phyloP scores from a whole-genome alignment of 495 filamentous ascomycete species.

The Aspergillus asperescens region DNA sequence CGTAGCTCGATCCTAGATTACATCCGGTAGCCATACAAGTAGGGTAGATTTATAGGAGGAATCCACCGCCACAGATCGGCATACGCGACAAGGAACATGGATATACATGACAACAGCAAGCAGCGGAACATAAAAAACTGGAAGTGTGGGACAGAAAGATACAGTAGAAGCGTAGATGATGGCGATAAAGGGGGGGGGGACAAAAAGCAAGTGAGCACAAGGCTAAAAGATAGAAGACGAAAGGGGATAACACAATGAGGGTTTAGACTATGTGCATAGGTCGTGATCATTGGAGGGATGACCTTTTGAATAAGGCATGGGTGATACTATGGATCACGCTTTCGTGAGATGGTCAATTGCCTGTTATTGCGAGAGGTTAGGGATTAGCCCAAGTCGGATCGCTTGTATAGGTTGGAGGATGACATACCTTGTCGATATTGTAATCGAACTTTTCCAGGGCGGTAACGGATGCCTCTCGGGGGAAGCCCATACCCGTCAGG shows the following conservation, averaged over 20 bases:
- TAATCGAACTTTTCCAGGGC: constrained; percentile 94
- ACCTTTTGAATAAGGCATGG: neutral
- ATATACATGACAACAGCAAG: constrained; percentile 23
- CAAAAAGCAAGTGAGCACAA: neutral
- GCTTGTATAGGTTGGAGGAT: neutral
- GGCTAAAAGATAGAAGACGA: constrained; percentile 4
- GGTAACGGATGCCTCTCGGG: constrained; percentile 66
- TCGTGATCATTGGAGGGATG: neutral
- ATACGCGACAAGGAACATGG: neutral
- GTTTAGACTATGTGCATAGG: constrained; percentile 18
- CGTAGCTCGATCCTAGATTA: constrained; percentile 14
- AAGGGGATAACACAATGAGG: constrained; percentile 6
- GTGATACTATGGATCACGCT: constrained; percentile 3
- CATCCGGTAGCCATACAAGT: constrained; percentile 14
- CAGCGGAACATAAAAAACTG: constrained; percentile 10
- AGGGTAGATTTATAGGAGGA: neutral
- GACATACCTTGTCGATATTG: constrained; percentile 84
- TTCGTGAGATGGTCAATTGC: constrained; percentile 19
- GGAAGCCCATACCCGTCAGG: constrained; percentile 87
- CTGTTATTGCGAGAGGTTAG: constrained; percentile 6
- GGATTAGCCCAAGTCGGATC: neutral
- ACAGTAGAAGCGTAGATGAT: constrained; percentile 1
- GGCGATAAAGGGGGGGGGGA: neutral
- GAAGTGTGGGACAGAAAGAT: neutral
- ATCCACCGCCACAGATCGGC: neutral